These are phyloP conservation scores for Candida lessepsii DNA, from an alignment of 805 yeast genomes.

Conservation along the genomic window DNA sequence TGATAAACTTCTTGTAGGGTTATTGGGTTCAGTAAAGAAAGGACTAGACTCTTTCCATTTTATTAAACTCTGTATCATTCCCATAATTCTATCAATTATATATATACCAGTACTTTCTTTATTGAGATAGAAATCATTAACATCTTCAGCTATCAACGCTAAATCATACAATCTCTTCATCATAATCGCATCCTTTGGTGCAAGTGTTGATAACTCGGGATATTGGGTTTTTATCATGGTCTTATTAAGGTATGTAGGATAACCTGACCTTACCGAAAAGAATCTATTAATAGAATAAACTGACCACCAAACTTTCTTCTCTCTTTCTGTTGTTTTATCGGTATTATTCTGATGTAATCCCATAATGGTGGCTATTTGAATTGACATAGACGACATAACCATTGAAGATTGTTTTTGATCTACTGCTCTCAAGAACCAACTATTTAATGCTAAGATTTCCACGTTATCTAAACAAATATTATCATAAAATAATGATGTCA, in stretches of 20 bases:
- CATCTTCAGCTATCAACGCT: slow-evolving; percentile 6
- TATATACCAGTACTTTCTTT: background rate
- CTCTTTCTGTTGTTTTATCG: background rate
- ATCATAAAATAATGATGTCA: slow-evolving; percentile 3
- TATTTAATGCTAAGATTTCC: slow-evolving; percentile 2
- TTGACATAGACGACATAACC: slow-evolving; percentile 5
- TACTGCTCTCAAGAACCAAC: slow-evolving; percentile 9
- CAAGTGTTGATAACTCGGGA: background rate
- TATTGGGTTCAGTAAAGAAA: slow-evolving; percentile 2
- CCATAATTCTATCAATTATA: slow-evolving; percentile 4
- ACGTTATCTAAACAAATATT: slow-evolving; percentile 7
- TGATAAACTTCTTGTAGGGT: slow-evolving; percentile 2
- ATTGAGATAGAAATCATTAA: slow-evolving; percentile 7
- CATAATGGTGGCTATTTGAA: slow-evolving; percentile 5
- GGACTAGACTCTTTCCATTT: slow-evolving; percentile 11
- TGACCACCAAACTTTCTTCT: slow-evolving; percentile 7
- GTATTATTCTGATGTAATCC: slow-evolving; percentile 1
- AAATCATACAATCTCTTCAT: slow-evolving; percentile 4
- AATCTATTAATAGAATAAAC: slow-evolving; percentile 7
- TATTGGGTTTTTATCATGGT: background rate
- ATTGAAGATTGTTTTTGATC: slow-evolving; percentile 2
- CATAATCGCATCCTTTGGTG: background rate
- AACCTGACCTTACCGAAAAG: slow-evolving; percentile 8
- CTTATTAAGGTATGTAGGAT: background rate
- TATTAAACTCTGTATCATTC: slow-evolving; percentile 5